A percentile compares a stretch with the other conserved stretches of the same genome.
Conservation (phyloP, 352 stramenopile species). For the Globisporangium radiosum region DNA sequence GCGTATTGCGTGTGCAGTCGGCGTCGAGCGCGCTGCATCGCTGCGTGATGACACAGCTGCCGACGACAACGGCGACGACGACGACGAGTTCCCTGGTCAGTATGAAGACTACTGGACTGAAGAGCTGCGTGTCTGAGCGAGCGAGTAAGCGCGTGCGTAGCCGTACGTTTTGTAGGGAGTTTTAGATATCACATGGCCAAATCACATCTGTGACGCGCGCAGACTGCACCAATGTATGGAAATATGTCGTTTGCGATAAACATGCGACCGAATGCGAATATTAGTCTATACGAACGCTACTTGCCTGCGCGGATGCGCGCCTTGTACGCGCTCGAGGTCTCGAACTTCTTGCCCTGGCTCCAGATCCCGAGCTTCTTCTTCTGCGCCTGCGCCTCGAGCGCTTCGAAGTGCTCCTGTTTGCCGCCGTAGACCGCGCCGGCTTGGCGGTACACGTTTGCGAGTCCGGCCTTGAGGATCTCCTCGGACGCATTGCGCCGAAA, state of each 20-base stretch:
- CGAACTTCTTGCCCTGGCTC: constrained; percentile 65
- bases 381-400: constrained; percentile 53
- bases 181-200: not conserved
- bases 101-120: constrained; percentile 15
- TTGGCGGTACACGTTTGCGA: constrained; percentile 72
- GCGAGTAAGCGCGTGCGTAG: too few relatives aligned
- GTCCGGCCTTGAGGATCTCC: constrained; percentile 71
- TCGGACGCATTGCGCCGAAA: constrained; percentile 75
- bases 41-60: not conserved
- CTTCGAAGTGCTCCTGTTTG: constrained; percentile 57
- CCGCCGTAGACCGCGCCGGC: constrained; percentile 76
- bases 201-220: not conserved
- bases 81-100: constrained; percentile 4
- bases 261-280: too few relatives aligned
- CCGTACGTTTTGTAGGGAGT: too few relatives aligned
- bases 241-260: not conserved
- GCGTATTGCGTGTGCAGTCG: constrained; percentile 31
- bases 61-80: not conserved
- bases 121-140: constrained; percentile 8
- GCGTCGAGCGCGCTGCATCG: constrained; percentile 1
- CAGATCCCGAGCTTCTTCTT: constrained; percentile 69
- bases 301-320: constrained; percentile 40
- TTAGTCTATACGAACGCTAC: not conserved
- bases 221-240: not conserved
- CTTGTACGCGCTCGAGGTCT: constrained; percentile 75